Evolutionary conservation across 345 rosid species (phyloP).

Genomic region (Mercurialis annua): DNA sequence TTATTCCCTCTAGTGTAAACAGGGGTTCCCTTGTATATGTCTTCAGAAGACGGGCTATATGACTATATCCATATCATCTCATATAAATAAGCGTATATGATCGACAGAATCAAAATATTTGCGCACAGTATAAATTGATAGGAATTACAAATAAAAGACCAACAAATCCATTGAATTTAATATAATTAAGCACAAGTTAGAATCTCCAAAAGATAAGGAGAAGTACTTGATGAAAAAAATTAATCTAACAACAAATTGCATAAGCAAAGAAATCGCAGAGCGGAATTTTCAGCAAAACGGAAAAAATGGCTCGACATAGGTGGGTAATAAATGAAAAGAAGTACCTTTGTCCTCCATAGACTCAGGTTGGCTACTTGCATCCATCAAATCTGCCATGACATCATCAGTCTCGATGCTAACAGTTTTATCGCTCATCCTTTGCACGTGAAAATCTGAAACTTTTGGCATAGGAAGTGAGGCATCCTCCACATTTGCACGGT

Average conservation of each 20-base stretch:
- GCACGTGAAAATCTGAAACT: slow-evolving; percentile 43
- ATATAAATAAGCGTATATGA: background rate
- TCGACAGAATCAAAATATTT: background rate
- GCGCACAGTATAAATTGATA: background rate
- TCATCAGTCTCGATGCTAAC: slow-evolving; percentile 31
- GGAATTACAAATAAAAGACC: background rate
- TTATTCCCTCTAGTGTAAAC: background rate
- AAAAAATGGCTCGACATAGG: background rate
- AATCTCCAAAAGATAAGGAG: background rate
- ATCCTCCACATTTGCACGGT: slow-evolving; percentile 87
- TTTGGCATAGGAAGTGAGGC: slow-evolving; percentile 68
- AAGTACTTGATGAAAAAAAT: background rate
- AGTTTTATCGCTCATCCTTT: slow-evolving; percentile 31
- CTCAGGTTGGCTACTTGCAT: slow-evolving; percentile 37
- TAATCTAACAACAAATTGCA: background rate
- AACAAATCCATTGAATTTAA: background rate
- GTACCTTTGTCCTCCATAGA: slow-evolving; percentile 42
- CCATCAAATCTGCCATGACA: slow-evolving; percentile 44
- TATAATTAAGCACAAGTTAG: background rate
- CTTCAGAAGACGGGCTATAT: background rate
- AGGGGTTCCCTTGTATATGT: background rate
- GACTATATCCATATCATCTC: slow-evolving; percentile 1
- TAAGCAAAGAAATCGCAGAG: background rate
- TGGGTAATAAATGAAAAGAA: background rate
- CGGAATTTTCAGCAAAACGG: background rate